Evolutionary conservation across 2,329 filamentous ascomycete genomes (phyloP).

Genomic region (Colletotrichum viniferum): DNA sequence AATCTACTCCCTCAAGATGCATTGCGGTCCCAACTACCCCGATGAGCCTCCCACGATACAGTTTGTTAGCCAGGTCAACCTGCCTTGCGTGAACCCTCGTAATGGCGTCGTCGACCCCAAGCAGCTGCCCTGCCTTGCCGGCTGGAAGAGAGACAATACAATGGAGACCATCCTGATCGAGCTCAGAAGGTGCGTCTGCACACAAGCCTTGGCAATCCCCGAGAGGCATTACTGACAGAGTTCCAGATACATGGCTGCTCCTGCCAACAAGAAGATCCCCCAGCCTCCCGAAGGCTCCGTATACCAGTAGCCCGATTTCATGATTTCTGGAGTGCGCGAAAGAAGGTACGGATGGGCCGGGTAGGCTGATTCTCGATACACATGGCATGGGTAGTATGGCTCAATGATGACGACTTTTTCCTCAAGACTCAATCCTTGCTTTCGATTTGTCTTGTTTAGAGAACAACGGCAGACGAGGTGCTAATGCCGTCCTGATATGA

Average conservation of each 20-base stretch:
- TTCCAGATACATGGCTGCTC: slow-evolving; percentile 86
- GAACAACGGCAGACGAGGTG: not conserved
- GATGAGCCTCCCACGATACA: slow-evolving; percentile 87
- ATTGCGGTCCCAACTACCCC: slow-evolving; percentile 89
- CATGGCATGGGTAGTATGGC: slow-evolving; percentile 12
- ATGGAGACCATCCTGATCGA: slow-evolving; percentile 95
- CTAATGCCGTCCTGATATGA: not conserved
- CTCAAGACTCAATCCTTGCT: not conserved
- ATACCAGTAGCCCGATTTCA: slow-evolving; percentile 28
- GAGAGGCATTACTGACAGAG: slow-evolving; percentile 11
- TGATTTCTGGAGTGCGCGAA: slow-evolving; percentile 7
- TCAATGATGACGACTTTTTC: slow-evolving; percentile 18
- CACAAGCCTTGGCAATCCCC: not conserved
- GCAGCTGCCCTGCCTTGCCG: slow-evolving; percentile 82
- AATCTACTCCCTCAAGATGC: slow-evolving; percentile 97
- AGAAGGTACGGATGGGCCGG: not conserved
- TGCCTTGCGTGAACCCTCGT: slow-evolving; percentile 86
- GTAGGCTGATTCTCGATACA: not conserved
- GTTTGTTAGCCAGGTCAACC: slow-evolving; percentile 93
- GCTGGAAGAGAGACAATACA: slow-evolving; percentile 92
- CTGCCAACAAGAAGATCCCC: slow-evolving; percentile 90
- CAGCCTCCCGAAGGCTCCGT: slow-evolving; percentile 87
- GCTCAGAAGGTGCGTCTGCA: slow-evolving; percentile 68
- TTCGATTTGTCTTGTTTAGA: not conserved
- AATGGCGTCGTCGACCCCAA: slow-evolving; percentile 85